A percentile compares a stretch with the other conserved stretches of the same genome.
Evolutionary conservation across 768 basidiomycete species (phyloP).

Genomic region (Psilocybe sp.): DNA sequence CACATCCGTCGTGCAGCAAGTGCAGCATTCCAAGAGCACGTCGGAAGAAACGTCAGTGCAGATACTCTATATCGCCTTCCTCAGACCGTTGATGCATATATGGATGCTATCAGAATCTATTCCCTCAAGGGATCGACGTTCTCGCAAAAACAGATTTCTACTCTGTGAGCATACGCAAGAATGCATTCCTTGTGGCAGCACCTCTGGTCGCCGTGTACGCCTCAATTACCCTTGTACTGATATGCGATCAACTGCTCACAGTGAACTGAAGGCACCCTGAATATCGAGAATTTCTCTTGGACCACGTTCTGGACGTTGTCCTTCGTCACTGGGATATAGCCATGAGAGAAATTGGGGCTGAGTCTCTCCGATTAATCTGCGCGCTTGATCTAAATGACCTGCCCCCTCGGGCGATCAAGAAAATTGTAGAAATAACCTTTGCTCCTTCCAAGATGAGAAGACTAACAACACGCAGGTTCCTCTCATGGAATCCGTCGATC

Average conservation of each 20-base stretch:
- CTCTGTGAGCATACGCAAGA: conserved; percentile 80
- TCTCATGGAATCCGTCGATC: conserved; percentile 63
- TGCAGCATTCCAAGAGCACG: conserved; percentile 96
- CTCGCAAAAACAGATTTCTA: conserved; percentile 93
- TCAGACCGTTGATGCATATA: conserved; percentile 9
- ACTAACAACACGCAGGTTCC: conserved; percentile 36
- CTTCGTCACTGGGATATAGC: conserved; percentile 86
- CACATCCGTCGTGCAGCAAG: conserved; percentile 94
- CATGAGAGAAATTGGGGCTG: conserved; percentile 76
- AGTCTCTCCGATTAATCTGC: conserved; percentile 71
- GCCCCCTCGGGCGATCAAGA: conserved; percentile 44
- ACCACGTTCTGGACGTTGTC: conserved; percentile 72
- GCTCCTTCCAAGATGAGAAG: conserved; percentile 1
- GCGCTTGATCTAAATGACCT: conserved; percentile 52
- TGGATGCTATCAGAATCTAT: conserved; percentile 58
- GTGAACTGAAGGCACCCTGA: conserved; percentile 59
- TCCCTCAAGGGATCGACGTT: conserved; percentile 93
- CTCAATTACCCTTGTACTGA: neutral
- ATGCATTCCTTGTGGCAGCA: conserved; percentile 83
- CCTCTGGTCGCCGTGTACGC: conserved; percentile 85
- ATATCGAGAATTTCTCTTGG: conserved; percentile 67
- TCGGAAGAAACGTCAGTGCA: conserved; percentile 80
- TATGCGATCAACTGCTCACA: conserved; percentile 5
- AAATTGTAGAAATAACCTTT: conserved; percentile 45
- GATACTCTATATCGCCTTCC: neutral